Evolutionary conservation across 1,139 yeast genomes (phyloP), one percentile per base, ranked within the genome.

Genomic region (Blastobotrys illinoisensis): DNA sequence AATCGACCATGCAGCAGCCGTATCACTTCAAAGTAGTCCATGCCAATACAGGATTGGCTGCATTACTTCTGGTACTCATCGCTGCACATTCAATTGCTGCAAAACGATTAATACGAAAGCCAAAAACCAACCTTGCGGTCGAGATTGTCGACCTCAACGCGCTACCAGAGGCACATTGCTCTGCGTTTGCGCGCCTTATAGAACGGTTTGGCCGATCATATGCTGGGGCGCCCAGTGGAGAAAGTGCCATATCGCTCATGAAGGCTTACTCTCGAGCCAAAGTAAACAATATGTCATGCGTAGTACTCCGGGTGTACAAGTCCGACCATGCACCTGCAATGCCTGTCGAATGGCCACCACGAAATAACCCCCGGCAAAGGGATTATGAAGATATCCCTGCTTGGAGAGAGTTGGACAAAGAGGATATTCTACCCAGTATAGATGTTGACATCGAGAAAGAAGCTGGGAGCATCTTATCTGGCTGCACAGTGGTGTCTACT

Each of bases 201-300:
- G 74, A 74, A 51, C 62, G 64, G 32, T 73, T 74, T 55, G 63
- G 67, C 44, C 66, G 60, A 47, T 59, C 60, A 48, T 70, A 65
- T 56, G 71, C 77, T 1, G 79, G 78, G 1, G 64, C 75, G 0
- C 68, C 74, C 0, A 60, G 63, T 4, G 79, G 79, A 3, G 69
- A 65, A 16, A 66, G 71, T 44, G 77, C 74, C 1, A 57, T 75
- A 5, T 68, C 74, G 21, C 62, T 75, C 49, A 73, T 75, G 74
- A 69, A 67, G 57, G 71, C 77, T 1, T 75, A 75, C 54, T 63
- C 75, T 1, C 32, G 50, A 3, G 46, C 43, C n/a, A 62, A 64
- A 4, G 63, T 75, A 52, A 64, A 65, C 11, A 70, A 68, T 7
- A 67, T 75, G 71, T 59, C 58, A 16, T 74, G 78, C 60, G 64